Evolutionary conservation across 345 rosid genomes (phyloP).

Genomic region (Raphanus sativus): DNA sequence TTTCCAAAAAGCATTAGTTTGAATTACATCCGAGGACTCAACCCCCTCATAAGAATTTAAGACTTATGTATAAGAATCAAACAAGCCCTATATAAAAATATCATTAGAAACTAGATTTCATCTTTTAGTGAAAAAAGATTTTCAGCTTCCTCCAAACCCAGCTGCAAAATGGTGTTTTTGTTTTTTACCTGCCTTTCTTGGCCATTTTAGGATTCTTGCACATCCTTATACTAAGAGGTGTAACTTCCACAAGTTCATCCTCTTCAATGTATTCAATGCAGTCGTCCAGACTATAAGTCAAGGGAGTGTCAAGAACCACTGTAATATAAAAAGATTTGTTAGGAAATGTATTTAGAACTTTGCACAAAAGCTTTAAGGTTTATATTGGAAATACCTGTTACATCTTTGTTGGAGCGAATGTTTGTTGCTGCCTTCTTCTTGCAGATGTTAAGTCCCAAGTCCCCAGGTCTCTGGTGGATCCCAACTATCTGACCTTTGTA

Average conservation of each 20-base stretch:
- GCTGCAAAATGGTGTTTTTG: conserved; percentile 26
- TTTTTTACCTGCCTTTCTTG: conserved; percentile 54
- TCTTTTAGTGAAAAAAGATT: not conserved
- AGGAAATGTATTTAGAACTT: conserved; percentile 4
- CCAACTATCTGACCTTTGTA: conserved; percentile 93
- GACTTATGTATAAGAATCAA: conserved; percentile 25
- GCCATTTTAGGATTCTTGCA: conserved; percentile 82
- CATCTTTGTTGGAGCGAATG: conserved; percentile 87
- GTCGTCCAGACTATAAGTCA: conserved; percentile 87
- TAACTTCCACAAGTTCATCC: conserved; percentile 95
- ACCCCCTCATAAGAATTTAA: conserved; percentile 10
- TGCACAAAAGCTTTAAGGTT: not conserved
- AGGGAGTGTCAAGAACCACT: conserved; percentile 89
- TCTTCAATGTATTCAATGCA: conserved; percentile 97
- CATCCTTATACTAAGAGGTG: conserved; percentile 81
- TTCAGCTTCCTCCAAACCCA: conserved; percentile 17
- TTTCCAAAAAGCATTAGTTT: conserved; percentile 13
- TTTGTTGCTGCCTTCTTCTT: conserved; percentile 97
- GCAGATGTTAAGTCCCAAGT: conserved; percentile 81
- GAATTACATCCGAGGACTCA: conserved; percentile 24
- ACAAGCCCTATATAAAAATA: conserved; percentile 21
- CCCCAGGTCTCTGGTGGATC: conserved; percentile 92
- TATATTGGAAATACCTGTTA: conserved; percentile 51
- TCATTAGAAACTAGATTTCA: conserved; percentile 17
- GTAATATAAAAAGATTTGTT: conserved; percentile 16